Evolutionary conservation across 2,329 filamentous ascomycete genomes (phyloP).

Genomic region (Cytospora piceicola): DNA sequence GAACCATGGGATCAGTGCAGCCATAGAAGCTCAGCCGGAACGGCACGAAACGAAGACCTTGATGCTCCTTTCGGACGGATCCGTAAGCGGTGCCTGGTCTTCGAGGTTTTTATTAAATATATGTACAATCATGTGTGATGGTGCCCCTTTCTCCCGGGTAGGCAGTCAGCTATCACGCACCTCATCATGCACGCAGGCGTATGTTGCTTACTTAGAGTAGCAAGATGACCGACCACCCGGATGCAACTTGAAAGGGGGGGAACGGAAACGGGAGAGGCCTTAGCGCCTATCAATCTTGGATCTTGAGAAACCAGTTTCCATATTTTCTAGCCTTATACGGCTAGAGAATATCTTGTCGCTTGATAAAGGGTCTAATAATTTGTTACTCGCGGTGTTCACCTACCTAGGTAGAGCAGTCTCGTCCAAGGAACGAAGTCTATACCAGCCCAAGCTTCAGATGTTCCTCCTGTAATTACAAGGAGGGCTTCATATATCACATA

Average conservation of each 20-base stretch:
- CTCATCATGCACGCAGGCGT: conserved; percentile 21
- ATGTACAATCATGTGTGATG: background rate
- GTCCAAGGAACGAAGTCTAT: background rate
- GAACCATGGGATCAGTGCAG: conserved; percentile 7
- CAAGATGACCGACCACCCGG: conserved; percentile 14
- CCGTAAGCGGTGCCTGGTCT: background rate
- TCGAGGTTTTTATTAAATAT: background rate
- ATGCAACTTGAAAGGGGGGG: conserved; percentile 15
- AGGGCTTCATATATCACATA: background rate
- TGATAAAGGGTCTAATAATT: background rate
- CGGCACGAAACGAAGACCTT: conserved; percentile 10
- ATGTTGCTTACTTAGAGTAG: too few species aligned
- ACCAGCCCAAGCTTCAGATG: background rate
- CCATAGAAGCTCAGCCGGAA: conserved; percentile 5
- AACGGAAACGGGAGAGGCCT: conserved; percentile 10
- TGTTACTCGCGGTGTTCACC: background rate
- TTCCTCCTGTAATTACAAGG: background rate
- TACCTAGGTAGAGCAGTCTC: background rate
- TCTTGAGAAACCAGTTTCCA: too few species aligned
- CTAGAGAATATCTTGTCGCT: background rate
- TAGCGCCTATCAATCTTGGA: conserved; percentile 2
- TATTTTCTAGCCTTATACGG: background rate
- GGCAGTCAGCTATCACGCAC: conserved; percentile 14
- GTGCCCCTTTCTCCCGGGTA: background rate
- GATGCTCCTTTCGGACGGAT: background rate